A percentile compares a stretch with the other conserved stretches of the same genome.
These are phyloP conservation scores for Gamarada debralockiae DNA, from an alignment of 495 filamentous ascomycete genomes.

Conservation along the genomic window DNA sequence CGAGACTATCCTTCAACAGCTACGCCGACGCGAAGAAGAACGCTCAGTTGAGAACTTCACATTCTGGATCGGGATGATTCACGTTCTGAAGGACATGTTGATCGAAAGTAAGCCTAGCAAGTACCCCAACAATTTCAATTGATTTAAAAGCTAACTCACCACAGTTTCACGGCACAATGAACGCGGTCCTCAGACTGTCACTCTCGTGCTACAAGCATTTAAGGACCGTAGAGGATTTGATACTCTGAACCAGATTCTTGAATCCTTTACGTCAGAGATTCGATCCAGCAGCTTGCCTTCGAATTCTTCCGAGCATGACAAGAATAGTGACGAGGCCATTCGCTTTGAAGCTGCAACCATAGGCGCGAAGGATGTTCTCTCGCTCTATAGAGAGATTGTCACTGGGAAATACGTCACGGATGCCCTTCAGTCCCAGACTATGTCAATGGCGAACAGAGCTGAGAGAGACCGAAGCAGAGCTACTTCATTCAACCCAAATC, in stretches of 20 bases:
- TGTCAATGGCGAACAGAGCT: slow-evolving; percentile 40
- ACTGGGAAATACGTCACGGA: slow-evolving; percentile 76
- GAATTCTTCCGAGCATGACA: not conserved
- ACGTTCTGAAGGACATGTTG: slow-evolving; percentile 71
- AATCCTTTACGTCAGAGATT: slow-evolving; percentile 68
- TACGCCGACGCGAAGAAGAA: slow-evolving; percentile 34
- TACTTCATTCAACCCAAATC: slow-evolving; percentile 66
- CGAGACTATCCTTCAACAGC: slow-evolving; percentile 61
- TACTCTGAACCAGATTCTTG: slow-evolving; percentile 66
- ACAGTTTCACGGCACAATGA: slow-evolving; percentile 43
- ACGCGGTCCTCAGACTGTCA: slow-evolving; percentile 65
- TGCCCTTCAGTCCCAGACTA: slow-evolving; percentile 58
- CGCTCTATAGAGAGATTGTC: slow-evolving; percentile 71
- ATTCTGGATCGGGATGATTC: slow-evolving; percentile 77
- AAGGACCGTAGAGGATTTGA: slow-evolving; percentile 75
- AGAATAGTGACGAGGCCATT: slow-evolving; percentile 22
- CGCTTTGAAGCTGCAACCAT: slow-evolving; percentile 33
- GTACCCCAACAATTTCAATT: not conserved
- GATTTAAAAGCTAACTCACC: slow-evolving; percentile 9
- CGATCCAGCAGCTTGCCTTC: slow-evolving; percentile 9
- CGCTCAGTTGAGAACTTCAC: slow-evolving; percentile 48
- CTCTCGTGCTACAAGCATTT: slow-evolving; percentile 79
- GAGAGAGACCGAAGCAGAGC: slow-evolving; percentile 52
- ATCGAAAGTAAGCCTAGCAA: slow-evolving; percentile 54
- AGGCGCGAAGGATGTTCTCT: slow-evolving; percentile 80